A percentile compares a stretch with the other conserved stretches of the same genome.
Evolutionary conservation across 768 basidiomycete genomes (phyloP).

Genomic region (Auricularia sp.): DNA sequence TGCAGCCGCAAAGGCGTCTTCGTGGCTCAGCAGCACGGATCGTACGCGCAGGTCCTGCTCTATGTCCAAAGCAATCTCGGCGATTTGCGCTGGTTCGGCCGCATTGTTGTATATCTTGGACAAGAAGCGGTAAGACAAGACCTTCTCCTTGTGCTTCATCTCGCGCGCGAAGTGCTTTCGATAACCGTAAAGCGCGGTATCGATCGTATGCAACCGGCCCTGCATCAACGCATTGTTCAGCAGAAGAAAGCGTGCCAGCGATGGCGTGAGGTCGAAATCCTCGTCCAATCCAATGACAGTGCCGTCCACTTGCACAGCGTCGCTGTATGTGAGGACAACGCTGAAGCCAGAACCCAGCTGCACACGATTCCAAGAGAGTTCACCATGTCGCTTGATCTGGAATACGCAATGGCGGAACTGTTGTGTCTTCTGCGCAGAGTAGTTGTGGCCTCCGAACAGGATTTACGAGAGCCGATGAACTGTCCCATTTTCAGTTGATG

Average conservation of each 20-base stretch:
- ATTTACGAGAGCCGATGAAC: conserved; percentile 36
- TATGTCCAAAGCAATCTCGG: conserved; percentile 33
- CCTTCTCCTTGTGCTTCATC: conserved; percentile 39
- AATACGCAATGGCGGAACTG: conserved; percentile 40
- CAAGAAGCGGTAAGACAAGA: conserved; percentile 56
- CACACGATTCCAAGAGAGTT: conserved; percentile 40
- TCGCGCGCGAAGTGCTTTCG: conserved; percentile 40
- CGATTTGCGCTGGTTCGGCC: conserved; percentile 33
- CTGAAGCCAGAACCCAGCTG: conserved; percentile 63
- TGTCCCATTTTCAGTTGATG: conserved; percentile 14
- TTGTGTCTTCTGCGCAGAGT: conserved; percentile 39
- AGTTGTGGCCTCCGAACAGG: conserved; percentile 40
- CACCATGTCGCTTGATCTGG: conserved; percentile 42
- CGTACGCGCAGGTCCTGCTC: conserved; percentile 51
- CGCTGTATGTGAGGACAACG: conserved; percentile 47
- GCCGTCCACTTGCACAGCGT: conserved; percentile 38
- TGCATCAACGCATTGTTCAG: conserved; percentile 46
- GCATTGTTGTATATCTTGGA: conserved; percentile 50
- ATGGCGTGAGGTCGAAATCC: conserved; percentile 51
- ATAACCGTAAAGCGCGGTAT: conserved; percentile 41
- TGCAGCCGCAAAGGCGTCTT: conserved; percentile 36
- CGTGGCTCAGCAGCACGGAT: conserved; percentile 37
- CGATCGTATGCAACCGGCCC: conserved; percentile 31
- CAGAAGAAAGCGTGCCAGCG: conserved; percentile 53
- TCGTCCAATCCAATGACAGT: conserved; percentile 53